These are phyloP conservation scores for Phytophthora pistaciae DNA, from an alignment of 352 stramenopile species.

Conservation along the genomic window DNA sequence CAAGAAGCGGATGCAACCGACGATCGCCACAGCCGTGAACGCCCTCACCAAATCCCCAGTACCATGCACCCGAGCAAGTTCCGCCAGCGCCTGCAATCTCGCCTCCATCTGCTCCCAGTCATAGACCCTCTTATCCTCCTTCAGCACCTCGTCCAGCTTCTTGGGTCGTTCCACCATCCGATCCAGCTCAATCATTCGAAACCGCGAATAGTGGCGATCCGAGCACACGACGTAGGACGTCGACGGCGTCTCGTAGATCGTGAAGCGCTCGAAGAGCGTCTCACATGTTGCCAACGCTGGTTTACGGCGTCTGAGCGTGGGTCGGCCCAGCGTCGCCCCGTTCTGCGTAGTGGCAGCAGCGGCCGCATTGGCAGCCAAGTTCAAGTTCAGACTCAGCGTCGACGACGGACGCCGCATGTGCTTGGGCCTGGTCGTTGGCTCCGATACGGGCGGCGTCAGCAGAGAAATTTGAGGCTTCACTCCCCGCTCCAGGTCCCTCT, in stretches of 20 bases:
- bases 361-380: constrained; percentile 27
- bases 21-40: constrained; percentile 96
- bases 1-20: constrained; percentile 98
- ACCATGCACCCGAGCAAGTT: constrained; percentile 48
- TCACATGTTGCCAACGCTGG: constrained; percentile 69
- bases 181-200: constrained; percentile 79
- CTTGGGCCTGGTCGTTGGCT: constrained; percentile 36
- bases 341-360: constrained; percentile 19
- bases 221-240: constrained; percentile 87
- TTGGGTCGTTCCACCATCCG: constrained; percentile 70
- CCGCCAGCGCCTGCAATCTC: constrained; percentile 70
- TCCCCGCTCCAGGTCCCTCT: constrained; percentile 75
- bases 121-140: constrained; percentile 73
- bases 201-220: constrained; percentile 85
- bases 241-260: constrained; percentile 82
- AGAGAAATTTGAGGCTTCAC: constrained; percentile 70
- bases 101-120: constrained; percentile 87
- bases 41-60: constrained; percentile 60
- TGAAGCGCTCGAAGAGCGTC: constrained; percentile 84
- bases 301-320: constrained; percentile 67
- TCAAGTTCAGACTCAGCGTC: constrained; percentile 40
- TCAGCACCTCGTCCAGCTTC: constrained; percentile 66
- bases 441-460: constrained; percentile 60
- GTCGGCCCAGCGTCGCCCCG: constrained; percentile 30
- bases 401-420: constrained; percentile 45